These are phyloP conservation scores for Aspergillus asperescens DNA, from an alignment of 495 filamentous ascomycete genomes.

Conservation along the genomic window DNA sequence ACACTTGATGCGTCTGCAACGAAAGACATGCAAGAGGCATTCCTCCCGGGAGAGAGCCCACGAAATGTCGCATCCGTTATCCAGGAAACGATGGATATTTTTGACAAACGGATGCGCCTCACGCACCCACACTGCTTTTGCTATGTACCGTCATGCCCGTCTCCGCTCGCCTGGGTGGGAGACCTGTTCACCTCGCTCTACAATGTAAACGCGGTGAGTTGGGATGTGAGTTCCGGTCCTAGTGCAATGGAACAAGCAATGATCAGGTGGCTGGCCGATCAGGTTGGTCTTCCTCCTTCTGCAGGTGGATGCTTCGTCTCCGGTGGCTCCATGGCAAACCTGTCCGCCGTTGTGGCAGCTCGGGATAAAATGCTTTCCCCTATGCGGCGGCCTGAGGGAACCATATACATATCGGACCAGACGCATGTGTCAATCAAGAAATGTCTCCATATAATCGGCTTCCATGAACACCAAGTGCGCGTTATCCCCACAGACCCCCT, in stretches of 20 bases:
- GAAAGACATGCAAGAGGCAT: no score
- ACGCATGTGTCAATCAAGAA: slow-evolving; percentile 25
- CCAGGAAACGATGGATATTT: no score
- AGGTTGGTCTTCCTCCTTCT: background rate
- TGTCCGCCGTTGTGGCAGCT: slow-evolving; percentile 3
- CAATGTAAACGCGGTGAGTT: background rate
- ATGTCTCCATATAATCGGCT: slow-evolving; percentile 19
- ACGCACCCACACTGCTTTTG: background rate
- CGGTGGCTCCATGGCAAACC: slow-evolving; percentile 6
- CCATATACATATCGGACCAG: slow-evolving; percentile 24
- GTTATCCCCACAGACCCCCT: slow-evolving; percentile 10
- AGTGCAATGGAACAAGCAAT: background rate
- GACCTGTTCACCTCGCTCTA: background rate
- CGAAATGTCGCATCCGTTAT: no score
- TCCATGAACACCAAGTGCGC: slow-evolving; percentile 18
- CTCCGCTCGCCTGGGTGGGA: background rate
- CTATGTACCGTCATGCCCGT: background rate
- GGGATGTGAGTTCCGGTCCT: background rate
- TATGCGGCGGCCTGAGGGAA: background rate
- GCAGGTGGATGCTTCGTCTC: slow-evolving; percentile 10
- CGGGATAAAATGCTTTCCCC: background rate
- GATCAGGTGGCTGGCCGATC: background rate
- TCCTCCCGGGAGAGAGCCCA: no score
- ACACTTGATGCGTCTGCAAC: no score
- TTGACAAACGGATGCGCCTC: background rate